Conservation (phyloP, 2,329 filamentous ascomycete genomes). For the Colletotrichum spinosum region DNA sequence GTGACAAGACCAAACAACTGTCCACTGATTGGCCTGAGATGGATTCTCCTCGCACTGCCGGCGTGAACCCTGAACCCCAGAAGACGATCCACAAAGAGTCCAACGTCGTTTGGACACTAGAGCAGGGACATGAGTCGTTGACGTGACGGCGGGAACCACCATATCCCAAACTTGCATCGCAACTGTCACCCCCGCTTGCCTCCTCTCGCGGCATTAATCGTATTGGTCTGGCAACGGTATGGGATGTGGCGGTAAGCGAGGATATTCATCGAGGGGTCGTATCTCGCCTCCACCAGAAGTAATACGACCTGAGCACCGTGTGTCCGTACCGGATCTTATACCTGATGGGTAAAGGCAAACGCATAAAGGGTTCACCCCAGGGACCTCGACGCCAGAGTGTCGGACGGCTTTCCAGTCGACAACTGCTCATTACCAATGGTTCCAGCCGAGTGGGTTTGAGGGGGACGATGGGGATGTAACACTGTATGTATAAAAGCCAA, state of each 20-base stretch:
- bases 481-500: constrained; percentile 17
- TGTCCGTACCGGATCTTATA: background rate
- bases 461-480: constrained; percentile 4
- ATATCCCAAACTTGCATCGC: background rate
- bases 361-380: constrained; percentile 20
- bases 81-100: background rate
- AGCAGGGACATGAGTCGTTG: constrained; percentile 8
- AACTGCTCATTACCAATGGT: constrained; percentile 2
- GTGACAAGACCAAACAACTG: too few species aligned
- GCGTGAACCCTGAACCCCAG: background rate
- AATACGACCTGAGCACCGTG: background rate
- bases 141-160: constrained; percentile 8
- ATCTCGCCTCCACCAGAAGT: too few species aligned
- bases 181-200: background rate
- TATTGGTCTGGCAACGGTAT: background rate
- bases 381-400: background rate
- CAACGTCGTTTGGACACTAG: background rate
- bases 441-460: constrained; percentile 1
- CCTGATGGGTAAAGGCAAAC: constrained; percentile 14
- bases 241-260: too few species aligned
- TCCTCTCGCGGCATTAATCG: constrained; percentile 6
- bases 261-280: background rate
- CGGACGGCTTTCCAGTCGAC: background rate
- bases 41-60: background rate
- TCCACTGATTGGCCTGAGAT: too few species aligned